Evolutionary conservation across 192 early-diverging fungal genomes (phyloP).

Genomic region (Coemansia sp.): DNA sequence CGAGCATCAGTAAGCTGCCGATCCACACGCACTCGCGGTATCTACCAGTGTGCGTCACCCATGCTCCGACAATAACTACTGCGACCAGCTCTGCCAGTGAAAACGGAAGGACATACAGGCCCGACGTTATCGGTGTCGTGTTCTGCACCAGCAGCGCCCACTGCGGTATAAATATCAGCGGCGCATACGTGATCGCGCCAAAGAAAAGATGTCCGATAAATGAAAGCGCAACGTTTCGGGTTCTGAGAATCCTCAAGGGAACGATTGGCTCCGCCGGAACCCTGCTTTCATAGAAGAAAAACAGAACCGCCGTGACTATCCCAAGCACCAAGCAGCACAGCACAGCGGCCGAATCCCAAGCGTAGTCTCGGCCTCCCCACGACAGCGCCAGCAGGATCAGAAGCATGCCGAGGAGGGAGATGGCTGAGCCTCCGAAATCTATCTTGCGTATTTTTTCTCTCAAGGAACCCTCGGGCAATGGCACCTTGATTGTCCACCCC

Average conservation of each 20-base stretch:
- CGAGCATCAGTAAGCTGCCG: slow-evolving; percentile 1
- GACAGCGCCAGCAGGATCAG: slow-evolving; percentile 64
- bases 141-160: slow-evolving; percentile 19
- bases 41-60: slow-evolving; percentile 14
- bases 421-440: slow-evolving; percentile 59
- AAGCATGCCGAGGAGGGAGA: slow-evolving; percentile 53
- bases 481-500: slow-evolving; percentile 14
- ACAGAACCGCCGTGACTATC: slow-evolving; percentile 30
- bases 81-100: slow-evolving; percentile 14
- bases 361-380: slow-evolving; percentile 59
- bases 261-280: slow-evolving; percentile 60
- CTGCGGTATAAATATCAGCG: slow-evolving; percentile 17
- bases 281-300: slow-evolving; percentile 60
- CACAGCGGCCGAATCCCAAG: slow-evolving; percentile 49
- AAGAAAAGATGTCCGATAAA: slow-evolving; percentile 16
- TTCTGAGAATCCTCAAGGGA: slow-evolving; percentile 55
- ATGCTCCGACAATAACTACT: not conserved
- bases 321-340: slow-evolving; percentile 39
- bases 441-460: slow-evolving; percentile 54
- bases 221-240: slow-evolving; percentile 38
- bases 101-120: slow-evolving; percentile 16
- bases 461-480: slow-evolving; percentile 7
- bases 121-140: slow-evolving; percentile 21
- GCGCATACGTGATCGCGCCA: slow-evolving; percentile 21
- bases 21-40: slow-evolving; percentile 26